Evolutionary conservation across 2,329 filamentous ascomycete genomes (phyloP).

Genomic region (Nothopassalora personata): DNA sequence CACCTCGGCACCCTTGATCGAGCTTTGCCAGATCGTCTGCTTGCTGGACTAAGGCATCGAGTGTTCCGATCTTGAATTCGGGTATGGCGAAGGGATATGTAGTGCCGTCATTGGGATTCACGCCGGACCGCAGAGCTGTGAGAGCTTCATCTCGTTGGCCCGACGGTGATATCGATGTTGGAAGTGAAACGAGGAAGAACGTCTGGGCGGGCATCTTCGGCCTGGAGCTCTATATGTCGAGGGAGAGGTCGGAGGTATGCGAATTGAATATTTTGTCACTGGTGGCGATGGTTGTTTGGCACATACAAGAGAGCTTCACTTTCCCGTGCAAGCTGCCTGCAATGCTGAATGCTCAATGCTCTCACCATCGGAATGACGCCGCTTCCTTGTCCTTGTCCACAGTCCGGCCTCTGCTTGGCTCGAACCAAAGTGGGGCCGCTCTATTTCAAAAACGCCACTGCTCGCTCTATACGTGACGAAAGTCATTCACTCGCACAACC

Average conservation of each 20-base stretch:
- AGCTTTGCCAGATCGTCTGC: constrained; percentile 92
- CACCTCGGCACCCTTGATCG: constrained; percentile 68
- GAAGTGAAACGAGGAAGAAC: constrained; percentile 86
- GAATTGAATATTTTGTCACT: background rate
- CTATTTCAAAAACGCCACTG: background rate
- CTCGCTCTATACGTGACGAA: background rate
- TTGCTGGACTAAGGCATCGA: constrained; percentile 92
- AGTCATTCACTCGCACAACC: background rate
- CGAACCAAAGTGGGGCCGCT: background rate
- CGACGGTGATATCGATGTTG: constrained; percentile 77
- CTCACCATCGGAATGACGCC: background rate
- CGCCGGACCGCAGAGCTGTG: constrained; percentile 64
- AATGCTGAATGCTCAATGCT: background rate
- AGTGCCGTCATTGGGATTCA: constrained; percentile 68
- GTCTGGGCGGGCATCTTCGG: constrained; percentile 42
- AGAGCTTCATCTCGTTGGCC: constrained; percentile 77
- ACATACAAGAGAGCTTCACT: background rate
- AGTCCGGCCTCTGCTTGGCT: background rate
- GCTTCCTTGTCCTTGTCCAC: background rate
- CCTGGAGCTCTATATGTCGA: background rate
- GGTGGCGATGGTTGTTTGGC: background rate
- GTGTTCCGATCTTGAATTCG: constrained; percentile 94
- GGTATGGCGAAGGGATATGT: constrained; percentile 77
- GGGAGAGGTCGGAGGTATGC: constrained; percentile 1
- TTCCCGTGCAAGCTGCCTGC: background rate